phyloP scores from a whole-genome alignment of 73 alveolate genomes.

The Effrenium voratum region DNA sequence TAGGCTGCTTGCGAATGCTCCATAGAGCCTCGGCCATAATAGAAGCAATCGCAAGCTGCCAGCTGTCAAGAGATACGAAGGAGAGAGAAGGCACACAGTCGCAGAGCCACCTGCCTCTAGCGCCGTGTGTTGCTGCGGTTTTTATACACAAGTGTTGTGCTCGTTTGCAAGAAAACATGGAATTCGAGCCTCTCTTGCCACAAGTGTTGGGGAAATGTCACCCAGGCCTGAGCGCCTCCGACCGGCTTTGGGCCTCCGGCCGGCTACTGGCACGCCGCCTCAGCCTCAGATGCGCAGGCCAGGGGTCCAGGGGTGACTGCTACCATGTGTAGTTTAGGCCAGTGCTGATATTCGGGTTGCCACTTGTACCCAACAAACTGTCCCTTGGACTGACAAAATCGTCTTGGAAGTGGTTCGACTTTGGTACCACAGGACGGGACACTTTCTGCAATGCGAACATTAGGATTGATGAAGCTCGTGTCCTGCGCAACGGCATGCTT shows the following conservation, averaged over 20 bases:
- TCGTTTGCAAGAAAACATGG: not conserved
- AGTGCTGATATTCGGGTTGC: not conserved
- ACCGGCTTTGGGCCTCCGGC: constrained; percentile 4
- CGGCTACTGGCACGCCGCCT: constrained; percentile 34
- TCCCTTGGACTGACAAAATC: not conserved
- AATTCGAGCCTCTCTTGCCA: not conserved
- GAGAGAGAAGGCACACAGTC: not conserved
- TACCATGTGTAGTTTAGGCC: not conserved
- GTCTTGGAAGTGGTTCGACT: too few relatives aligned
- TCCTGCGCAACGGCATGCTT: too few relatives aligned
- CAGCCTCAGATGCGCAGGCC: not conserved
- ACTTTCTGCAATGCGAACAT: too few relatives aligned
- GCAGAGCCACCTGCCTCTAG: not conserved
- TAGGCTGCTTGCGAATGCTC: constrained; percentile 1
- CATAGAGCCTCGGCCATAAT: not conserved
- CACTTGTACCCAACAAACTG: not conserved
- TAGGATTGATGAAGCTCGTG: too few relatives aligned
- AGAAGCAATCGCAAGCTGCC: not conserved
- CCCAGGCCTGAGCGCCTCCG: constrained; percentile 24
- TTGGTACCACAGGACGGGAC: too few relatives aligned
- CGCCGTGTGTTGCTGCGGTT: not conserved
- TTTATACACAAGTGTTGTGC: not conserved
- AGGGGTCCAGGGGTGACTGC: not conserved
- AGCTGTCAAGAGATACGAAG: not conserved
- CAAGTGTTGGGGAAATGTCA: not conserved